phyloP scores from a whole-genome alignment of 192 early-diverging fungal species.

The Chytriomyces confervae region DNA sequence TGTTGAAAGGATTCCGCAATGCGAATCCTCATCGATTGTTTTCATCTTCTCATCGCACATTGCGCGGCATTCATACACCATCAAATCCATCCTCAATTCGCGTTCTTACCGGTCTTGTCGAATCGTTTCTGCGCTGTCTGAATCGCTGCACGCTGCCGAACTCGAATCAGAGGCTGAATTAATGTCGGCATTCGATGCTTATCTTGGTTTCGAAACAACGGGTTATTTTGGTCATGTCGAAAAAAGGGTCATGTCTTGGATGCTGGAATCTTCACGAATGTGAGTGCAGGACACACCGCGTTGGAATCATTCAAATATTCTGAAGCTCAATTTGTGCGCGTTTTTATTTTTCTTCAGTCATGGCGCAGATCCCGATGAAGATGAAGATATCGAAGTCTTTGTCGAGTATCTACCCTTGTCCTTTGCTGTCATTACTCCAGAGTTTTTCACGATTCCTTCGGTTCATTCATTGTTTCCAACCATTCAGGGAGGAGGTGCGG shows the following conservation, averaged over 20 bases:
- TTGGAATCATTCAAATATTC: background rate
- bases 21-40: background rate
- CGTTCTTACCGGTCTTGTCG: background rate
- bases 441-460: conserved; percentile 31
- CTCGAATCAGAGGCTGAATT: conserved; percentile 23
- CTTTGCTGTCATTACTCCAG: conserved; percentile 20
- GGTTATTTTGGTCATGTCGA: conserved; percentile 32
- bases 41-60: conserved; percentile 31
- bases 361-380: conserved; percentile 4
- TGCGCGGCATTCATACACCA: conserved; percentile 6
- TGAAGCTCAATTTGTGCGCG: too few species aligned
- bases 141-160: conserved; percentile 14
- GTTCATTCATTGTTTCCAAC: conserved; percentile 18
- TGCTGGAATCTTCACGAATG: conserved; percentile 8
- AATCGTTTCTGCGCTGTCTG: conserved; percentile 11
- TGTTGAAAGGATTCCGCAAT: background rate
- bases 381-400: conserved; percentile 20
- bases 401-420: conserved; percentile 22
- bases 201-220: conserved; percentile 17
- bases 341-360: background rate
- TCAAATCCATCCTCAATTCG: background rate
- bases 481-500: background rate
- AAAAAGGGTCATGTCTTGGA: conserved; percentile 11
- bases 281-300: background rate
- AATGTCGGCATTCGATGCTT: conserved; percentile 23